These are phyloP conservation scores for Nasturtium officinale DNA, from an alignment of 345 rosid genomes.

Conservation along the genomic window DNA sequence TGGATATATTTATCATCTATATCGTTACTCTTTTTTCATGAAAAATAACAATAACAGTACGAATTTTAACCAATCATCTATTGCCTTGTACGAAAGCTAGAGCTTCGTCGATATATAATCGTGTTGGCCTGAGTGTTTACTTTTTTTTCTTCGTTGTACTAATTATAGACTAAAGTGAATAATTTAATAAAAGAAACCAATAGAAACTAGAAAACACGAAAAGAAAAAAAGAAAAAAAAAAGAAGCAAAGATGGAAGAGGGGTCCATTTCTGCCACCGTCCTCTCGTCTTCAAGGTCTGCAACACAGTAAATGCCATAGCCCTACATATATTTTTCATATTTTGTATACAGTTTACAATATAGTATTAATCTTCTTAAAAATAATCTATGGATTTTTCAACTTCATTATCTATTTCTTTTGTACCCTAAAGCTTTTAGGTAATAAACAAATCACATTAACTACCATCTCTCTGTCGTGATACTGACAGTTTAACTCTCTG, in stretches of 20 bases:
- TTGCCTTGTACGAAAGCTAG: constrained; percentile 29
- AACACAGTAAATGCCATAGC: constrained; percentile 38
- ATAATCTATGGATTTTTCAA: not conserved
- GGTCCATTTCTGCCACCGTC: constrained; percentile 44
- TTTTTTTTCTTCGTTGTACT: constrained; percentile 22
- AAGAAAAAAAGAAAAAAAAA: not conserved
- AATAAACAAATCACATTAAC: constrained; percentile 27
- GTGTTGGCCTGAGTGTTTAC: constrained; percentile 19
- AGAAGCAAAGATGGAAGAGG: constrained; percentile 27
- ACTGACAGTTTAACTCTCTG: constrained; percentile 47
- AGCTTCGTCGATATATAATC: constrained; percentile 19
- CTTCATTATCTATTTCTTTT: constrained; percentile 9
- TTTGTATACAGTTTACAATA: constrained; percentile 16
- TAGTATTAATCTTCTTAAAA: not conserved
- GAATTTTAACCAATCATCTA: constrained; percentile 18
- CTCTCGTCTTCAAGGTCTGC: constrained; percentile 44
- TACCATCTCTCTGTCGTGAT: constrained; percentile 38
- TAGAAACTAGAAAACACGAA: not conserved
- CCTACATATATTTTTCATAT: constrained; percentile 21
- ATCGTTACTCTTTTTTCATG: not conserved
- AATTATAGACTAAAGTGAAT: constrained; percentile 31
- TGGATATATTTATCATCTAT: not conserved
- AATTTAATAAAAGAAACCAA: constrained; percentile 22
- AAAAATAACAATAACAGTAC: not conserved
- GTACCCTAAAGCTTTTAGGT: constrained; percentile 30